These are phyloP conservation scores for Aspergillus carlsbadensis DNA, from an alignment of 495 filamentous ascomycete species.

Conservation along the genomic window DNA sequence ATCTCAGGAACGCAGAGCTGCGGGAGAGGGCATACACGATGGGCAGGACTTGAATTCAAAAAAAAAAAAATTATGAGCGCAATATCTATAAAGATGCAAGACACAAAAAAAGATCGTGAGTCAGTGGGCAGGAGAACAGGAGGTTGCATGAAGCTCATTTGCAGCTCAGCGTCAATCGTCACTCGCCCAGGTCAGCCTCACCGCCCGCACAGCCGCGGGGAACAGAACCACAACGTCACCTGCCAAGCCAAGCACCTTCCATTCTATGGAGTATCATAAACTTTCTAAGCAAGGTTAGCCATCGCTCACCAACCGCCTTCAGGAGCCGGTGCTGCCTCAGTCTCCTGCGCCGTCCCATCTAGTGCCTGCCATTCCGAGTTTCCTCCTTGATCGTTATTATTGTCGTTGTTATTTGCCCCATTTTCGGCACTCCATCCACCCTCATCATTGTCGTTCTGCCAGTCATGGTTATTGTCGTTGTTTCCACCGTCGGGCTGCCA, in stretches of 20 bases:
- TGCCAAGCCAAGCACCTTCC: neutral
- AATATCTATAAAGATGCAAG: neutral
- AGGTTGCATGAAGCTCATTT: constrained; percentile 1
- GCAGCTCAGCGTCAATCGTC: neutral
- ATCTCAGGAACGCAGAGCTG: constrained; percentile 1
- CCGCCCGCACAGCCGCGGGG: constrained; percentile 12
- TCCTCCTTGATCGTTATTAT: constrained; percentile 3
- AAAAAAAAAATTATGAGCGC: neutral
- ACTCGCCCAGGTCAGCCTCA: constrained; percentile 3
- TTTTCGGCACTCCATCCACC: neutral
- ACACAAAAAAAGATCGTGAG: neutral
- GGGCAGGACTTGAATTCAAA: neutral
- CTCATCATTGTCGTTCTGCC: neutral
- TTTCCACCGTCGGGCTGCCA: neutral
- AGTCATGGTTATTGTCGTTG: neutral
- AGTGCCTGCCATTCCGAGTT: no score
- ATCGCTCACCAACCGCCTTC: neutral
- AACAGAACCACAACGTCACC: constrained; percentile 7
- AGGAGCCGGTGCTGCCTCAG: no score
- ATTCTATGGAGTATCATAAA: neutral
- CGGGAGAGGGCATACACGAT: constrained; percentile 3
- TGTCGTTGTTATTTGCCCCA: neutral
- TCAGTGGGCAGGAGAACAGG: neutral
- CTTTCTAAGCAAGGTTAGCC: neutral
- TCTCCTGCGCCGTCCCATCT: neutral